These are phyloP conservation scores for Colletotrichum sp. DNA, from an alignment of 2,329 filamentous ascomycete genomes.

Conservation along the genomic window DNA sequence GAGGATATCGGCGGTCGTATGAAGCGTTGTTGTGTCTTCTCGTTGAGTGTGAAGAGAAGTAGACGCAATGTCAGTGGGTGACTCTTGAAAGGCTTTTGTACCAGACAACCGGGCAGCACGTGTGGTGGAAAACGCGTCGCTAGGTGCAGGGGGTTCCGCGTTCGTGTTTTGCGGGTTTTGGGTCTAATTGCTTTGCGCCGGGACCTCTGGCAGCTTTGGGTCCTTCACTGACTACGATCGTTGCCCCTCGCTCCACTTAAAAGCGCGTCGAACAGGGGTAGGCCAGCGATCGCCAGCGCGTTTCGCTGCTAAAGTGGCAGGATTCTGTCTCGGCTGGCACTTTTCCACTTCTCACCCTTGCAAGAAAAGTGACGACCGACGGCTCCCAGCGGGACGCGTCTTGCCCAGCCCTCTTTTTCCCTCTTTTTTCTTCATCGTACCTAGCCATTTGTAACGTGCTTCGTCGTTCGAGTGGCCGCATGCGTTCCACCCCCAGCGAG, in stretches of 20 bases:
- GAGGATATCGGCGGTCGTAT: background rate
- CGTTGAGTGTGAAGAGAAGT: slow-evolving; percentile 6
- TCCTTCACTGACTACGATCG: background rate
- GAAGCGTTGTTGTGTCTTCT: background rate
- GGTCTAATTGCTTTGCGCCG: background rate
- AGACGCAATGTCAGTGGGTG: background rate
- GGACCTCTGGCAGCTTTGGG: background rate
- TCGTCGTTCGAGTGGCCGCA: background rate
- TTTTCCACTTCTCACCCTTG: slow-evolving; percentile 9
- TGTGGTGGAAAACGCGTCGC: slow-evolving; percentile 15
- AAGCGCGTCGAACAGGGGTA: slow-evolving; percentile 12
- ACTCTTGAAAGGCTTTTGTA: slow-evolving; percentile 20
- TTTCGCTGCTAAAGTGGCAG: slow-evolving; percentile 13
- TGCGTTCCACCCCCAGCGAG: background rate
- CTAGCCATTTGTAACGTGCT: background rate
- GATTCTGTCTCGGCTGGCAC: background rate
- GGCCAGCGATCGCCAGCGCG: slow-evolving; percentile 3
- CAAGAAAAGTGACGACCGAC: background rate
- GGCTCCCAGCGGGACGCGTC: background rate
- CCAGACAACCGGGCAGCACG: slow-evolving; percentile 4
- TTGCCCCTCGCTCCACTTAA: background rate
- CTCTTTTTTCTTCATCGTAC: background rate
- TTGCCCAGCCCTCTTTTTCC: slow-evolving; percentile 6
- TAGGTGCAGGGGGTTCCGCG: slow-evolving; percentile 3
- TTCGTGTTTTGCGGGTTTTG: slow-evolving; percentile 2